phyloP scores from a whole-genome alignment of 805 yeast species.

The Candida orba region DNA sequence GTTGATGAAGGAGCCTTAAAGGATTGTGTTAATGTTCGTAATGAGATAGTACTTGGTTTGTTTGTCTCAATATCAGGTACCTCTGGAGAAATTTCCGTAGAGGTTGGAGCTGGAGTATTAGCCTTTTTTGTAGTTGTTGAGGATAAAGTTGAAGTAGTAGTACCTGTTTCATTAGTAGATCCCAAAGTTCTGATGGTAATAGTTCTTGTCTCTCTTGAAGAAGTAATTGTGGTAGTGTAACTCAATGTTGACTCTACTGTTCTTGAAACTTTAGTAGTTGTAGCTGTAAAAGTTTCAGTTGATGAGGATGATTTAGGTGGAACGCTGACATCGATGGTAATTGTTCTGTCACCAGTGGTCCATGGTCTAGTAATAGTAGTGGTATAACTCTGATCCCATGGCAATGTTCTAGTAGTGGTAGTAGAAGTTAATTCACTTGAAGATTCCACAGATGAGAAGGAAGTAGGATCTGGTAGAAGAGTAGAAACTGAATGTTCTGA shows the following conservation, averaged over 20 bases:
- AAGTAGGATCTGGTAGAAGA: not conserved
- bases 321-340: constrained; percentile 7
- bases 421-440: constrained; percentile 1
- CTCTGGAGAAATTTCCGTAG: constrained; percentile 3
- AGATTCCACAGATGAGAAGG: constrained; percentile 1
- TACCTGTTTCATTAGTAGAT: not conserved
- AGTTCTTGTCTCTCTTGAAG: not conserved
- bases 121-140: not conserved
- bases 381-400: constrained; percentile 10
- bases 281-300: not conserved
- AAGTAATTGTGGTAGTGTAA: not conserved
- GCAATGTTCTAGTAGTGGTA: not conserved
- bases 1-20: not conserved
- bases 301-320: not conserved
- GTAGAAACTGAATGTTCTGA: constrained; percentile 1
- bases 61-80: not conserved
- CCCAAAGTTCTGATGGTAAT: not conserved
- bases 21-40: not conserved
- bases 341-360: constrained; percentile 7
- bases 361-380: constrained; percentile 9
- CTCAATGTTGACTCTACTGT: not conserved
- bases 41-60: not conserved
- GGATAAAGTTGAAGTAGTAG: not conserved
- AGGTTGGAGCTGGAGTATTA: not conserved
- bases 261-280: not conserved